Base-by-base conservation (phyloP, 805 yeast species). In the Debaryomyces maramus region DNA sequence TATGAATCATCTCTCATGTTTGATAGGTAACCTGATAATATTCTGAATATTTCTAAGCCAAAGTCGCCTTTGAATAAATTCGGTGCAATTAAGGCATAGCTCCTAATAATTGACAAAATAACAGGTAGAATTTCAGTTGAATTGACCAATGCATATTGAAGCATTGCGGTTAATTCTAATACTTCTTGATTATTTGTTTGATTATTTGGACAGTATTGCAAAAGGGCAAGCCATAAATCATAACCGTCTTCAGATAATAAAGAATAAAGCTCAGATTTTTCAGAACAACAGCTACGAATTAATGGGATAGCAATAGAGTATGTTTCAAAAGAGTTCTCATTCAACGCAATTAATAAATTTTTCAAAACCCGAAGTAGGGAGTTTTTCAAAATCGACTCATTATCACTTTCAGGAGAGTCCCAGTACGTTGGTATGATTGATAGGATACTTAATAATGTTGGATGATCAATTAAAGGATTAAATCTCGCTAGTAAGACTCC, bases 221-320 rank as follows among this genome's bases (percentile, higher is more conserved):
- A 56, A 2, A 85, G 58, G 1, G 83, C 70, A n/a, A 76, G 67
- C 96, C 96, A 88, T 30, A 90, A 67, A 41, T 88, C 95, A 54
- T 78, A 80, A 0, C 95, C 96, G 63, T 90, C 97, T 55, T 90
- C 97, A 14, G 83, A 73, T 7, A 90, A 59, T 38, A 86, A 66
- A 0, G 88, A 76, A 15, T 68, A 66, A 26, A 48, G 41, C 20
- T 58, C 66, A 1, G 65, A 53, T 11, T 50, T 39, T 15, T 53
- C 66, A 1, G 81, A 74, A 47, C 86, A 80, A 52, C 93, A 83
- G 34, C 84, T 76, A 9, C 67, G 63, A 18, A 89, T 71, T 43
- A 88, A 63, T 0, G 95, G 93, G 9, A 87, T 51, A 0, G 84
- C 73, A 21, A 84, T 77, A 3, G 71, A 62, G 72, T 81, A 60